Conservation (phyloP, 1,139 yeast genomes). For the Sugiyamaella xylanicola region DNA sequence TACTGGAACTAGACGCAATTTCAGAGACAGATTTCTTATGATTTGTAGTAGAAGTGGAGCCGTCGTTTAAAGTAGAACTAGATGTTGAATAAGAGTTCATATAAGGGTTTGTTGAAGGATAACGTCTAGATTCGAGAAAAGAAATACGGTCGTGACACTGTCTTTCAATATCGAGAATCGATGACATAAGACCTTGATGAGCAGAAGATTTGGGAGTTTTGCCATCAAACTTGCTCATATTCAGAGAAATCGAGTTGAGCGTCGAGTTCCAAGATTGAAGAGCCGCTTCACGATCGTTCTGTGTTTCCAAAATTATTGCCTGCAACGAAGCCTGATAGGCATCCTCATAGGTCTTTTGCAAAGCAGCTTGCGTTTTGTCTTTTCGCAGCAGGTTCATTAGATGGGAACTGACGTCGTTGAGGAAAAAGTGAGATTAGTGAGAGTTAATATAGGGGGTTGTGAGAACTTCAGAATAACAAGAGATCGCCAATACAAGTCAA, state of each 20-base stretch:
- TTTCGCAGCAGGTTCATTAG: conserved; percentile 29
- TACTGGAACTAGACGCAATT: neutral
- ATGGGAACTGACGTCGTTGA: neutral
- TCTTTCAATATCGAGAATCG: conserved; percentile 43
- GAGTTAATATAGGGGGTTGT: too few species aligned
- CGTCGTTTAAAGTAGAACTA: conserved; percentile 11
- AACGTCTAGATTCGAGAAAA: conserved; percentile 35
- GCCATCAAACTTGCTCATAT: conserved; percentile 38
- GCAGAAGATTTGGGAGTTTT: conserved; percentile 38
- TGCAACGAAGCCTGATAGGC: conserved; percentile 44
- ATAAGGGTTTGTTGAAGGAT: conserved; percentile 29
- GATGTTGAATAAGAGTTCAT: conserved; percentile 18
- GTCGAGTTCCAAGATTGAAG: conserved; percentile 41
- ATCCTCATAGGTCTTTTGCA: conserved; percentile 43
- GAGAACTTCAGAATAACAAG: too few species aligned
- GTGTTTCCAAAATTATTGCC: conserved; percentile 42
- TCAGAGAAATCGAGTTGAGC: conserved; percentile 35
- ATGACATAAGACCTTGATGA: conserved; percentile 41
- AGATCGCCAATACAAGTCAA: too few species aligned
- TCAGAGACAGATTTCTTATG: conserved; percentile 15
- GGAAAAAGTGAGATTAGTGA: neutral
- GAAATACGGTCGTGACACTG: conserved; percentile 44
- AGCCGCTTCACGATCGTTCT: conserved; percentile 39
- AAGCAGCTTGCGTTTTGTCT: conserved; percentile 29
- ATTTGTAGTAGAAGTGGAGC: conserved; percentile 14